Percentiles rank a stretch among this genome's conserved stretches.
phyloP scores from a whole-genome alignment of 129 eudicot species.

The Tagetes erecta region DNA sequence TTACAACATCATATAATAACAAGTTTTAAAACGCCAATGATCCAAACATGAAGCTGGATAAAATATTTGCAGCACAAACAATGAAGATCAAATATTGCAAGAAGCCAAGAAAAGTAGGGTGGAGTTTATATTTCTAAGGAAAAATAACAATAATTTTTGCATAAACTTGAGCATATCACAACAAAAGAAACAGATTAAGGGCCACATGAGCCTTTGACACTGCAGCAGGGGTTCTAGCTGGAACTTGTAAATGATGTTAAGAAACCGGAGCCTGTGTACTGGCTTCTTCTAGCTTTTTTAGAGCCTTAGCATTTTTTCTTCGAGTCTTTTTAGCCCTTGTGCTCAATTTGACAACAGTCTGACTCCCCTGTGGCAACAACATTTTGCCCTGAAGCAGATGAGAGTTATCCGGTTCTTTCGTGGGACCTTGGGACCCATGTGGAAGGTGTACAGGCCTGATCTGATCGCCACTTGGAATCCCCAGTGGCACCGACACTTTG shows the following conservation, averaged over 20 bases:
- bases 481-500: constrained; percentile 43
- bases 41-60: neutral
- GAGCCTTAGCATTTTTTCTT: neutral
- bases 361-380: constrained; percentile 40
- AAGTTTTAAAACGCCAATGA: neutral
- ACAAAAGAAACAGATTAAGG: neutral
- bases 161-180: neutral
- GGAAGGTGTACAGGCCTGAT: too few relatives aligned
- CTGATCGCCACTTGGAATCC: constrained; percentile 23
- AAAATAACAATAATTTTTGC: neutral
- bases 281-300: neutral
- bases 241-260: neutral
- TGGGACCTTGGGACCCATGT: too few relatives aligned
- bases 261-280: neutral
- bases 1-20: too few relatives aligned
- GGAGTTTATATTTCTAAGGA: neutral
- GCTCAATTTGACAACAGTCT: too few relatives aligned
- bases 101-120: neutral
- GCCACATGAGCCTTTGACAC: neutral
- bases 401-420: too few relatives aligned
- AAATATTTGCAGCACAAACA: neutral
- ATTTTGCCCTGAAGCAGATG: constrained; percentile 28
- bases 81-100: neutral
- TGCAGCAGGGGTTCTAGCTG: neutral
- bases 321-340: neutral